Conservation (phyloP, 352 stramenopile genomes). For the Globisporangium splendens region DNA sequence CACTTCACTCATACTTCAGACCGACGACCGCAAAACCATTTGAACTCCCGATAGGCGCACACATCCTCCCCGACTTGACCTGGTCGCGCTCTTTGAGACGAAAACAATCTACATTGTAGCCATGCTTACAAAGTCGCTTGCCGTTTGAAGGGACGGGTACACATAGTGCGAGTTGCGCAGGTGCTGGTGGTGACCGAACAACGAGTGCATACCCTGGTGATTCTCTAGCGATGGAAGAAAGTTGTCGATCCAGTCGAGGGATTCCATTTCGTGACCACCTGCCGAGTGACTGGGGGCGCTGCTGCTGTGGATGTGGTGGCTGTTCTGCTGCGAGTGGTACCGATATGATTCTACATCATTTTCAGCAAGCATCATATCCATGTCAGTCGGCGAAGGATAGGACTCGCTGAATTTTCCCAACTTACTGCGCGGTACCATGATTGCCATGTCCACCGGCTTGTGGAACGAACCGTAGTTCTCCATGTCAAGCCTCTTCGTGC, state of each 20-base stretch:
- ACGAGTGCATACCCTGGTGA: slow-evolving; percentile 12
- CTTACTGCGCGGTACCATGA: slow-evolving; percentile 24
- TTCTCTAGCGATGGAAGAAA: slow-evolving; percentile 52
- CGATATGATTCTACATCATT: slow-evolving; percentile 20
- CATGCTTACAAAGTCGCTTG: slow-evolving; percentile 25
- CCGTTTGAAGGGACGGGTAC: slow-evolving; percentile 14
- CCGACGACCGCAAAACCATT: background rate
- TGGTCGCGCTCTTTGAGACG: background rate
- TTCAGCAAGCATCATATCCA: slow-evolving; percentile 38
- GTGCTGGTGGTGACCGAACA: slow-evolving; percentile 20
- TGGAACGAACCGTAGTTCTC: slow-evolving; percentile 7
- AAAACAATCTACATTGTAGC: slow-evolving; percentile 23
- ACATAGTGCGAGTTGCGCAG: slow-evolving; percentile 19
- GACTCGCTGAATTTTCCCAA: slow-evolving; percentile 16
- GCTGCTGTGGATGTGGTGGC: slow-evolving; percentile 10
- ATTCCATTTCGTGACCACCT: slow-evolving; percentile 32
- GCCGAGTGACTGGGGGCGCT: slow-evolving; percentile 5
- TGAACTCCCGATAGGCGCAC: no score
- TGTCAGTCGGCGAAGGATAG: slow-evolving; percentile 32
- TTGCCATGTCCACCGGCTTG: slow-evolving; percentile 21
- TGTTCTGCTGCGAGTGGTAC: slow-evolving; percentile 9
- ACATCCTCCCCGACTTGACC: no score
- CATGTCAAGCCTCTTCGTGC: slow-evolving; percentile 8
- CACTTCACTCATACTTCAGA: no score
- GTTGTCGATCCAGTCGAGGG: slow-evolving; percentile 66